Conservation (phyloP, 2,329 filamentous ascomycete genomes). For the Sporothrix curviconia region DNA sequence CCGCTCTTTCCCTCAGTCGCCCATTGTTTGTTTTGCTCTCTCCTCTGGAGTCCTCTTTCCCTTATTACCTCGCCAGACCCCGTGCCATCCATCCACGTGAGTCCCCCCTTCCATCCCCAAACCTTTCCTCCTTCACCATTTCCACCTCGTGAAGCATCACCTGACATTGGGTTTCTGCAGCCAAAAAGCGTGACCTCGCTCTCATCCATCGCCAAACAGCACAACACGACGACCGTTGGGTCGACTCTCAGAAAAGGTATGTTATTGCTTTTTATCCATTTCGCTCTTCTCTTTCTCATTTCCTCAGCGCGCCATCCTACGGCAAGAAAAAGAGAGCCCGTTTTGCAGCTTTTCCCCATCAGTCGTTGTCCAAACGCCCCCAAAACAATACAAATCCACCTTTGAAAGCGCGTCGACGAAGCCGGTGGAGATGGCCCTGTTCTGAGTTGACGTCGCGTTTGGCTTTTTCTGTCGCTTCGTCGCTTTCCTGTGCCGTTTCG, state of each 20-base stretch:
- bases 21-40: neutral
- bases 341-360: neutral
- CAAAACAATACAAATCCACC: neutral
- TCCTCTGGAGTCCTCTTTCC: neutral
- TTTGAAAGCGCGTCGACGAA: conserved; percentile 6
- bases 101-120: conserved; percentile 11
- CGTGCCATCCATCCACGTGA: conserved; percentile 22
- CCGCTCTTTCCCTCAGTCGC: conserved; percentile 11
- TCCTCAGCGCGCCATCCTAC: neutral
- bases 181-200: conserved; percentile 18
- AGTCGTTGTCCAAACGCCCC: neutral
- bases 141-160: conserved; percentile 22
- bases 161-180: conserved; percentile 22
- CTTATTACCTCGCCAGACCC: conserved; percentile 21
- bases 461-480: neutral
- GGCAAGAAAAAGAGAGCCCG: neutral
- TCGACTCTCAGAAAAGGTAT: conserved; percentile 18
- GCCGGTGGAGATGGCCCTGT: neutral
- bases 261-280: conserved; percentile 11
- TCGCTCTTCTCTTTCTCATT: neutral
- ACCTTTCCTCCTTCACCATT: neutral
- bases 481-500: neutral
- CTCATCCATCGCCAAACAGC: neutral
- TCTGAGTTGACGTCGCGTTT: neutral
- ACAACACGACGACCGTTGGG: neutral